phyloP scores from a whole-genome alignment of 805 yeast genomes.

The Lipomyces chichibuensis region DNA sequence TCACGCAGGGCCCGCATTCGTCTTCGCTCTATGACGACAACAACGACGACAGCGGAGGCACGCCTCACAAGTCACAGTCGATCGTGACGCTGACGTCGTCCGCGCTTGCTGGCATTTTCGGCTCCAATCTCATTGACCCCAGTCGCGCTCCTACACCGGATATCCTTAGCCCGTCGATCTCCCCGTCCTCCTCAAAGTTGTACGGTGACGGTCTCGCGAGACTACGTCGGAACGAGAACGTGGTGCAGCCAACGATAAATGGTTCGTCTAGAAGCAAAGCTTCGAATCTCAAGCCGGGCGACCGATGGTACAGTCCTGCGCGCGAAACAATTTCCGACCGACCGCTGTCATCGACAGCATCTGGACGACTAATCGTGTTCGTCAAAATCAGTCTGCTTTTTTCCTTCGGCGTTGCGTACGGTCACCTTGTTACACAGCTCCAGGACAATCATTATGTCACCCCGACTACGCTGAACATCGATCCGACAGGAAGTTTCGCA shows the following conservation, averaged over 20 bases:
- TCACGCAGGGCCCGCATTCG: neutral
- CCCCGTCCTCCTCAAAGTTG: neutral
- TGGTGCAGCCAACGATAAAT: neutral
- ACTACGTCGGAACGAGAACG: slow-evolving; percentile 1
- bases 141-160: slow-evolving; percentile 38
- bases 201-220: slow-evolving; percentile 12
- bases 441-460: slow-evolving; percentile 41
- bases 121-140: slow-evolving; percentile 47
- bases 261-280: neutral
- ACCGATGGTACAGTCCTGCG: neutral
- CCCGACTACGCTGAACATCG: slow-evolving; percentile 36
- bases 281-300: neutral
- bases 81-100: slow-evolving; percentile 38
- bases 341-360: neutral
- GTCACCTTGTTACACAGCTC: slow-evolving; percentile 40
- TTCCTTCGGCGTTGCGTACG: slow-evolving; percentile 41
- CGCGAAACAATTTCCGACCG: neutral
- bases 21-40: slow-evolving; percentile 3
- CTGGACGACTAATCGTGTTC: slow-evolving; percentile 15
- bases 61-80: slow-evolving; percentile 29
- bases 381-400: slow-evolving; percentile 36
- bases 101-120: slow-evolving; percentile 47
- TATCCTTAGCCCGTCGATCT: slow-evolving; percentile 21
- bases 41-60: slow-evolving; percentile 1
- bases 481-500: slow-evolving; percentile 36